Evolutionary conservation across 2,329 filamentous ascomycete genomes (phyloP), one percentile per base, ranked within the genome.

Genomic region (Knufia petricola): DNA sequence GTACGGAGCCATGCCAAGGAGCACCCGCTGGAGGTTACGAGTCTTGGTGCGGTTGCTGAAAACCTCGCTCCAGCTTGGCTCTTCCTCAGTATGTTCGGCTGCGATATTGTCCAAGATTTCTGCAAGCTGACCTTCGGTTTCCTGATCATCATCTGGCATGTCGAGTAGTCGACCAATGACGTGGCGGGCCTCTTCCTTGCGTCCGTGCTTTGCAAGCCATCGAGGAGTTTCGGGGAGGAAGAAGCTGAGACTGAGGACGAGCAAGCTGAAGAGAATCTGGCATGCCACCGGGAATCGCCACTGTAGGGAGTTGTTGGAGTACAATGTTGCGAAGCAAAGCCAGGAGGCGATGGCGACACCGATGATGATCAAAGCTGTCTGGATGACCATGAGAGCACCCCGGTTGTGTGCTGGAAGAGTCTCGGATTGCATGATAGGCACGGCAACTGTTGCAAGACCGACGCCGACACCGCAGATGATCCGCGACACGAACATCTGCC

Each of bases 401-500:
- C 68, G 61, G 12, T 67, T 60, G 26, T 64, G 61, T 12, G 67
- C 65, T 1, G 69, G 68, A 15, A 63, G 64, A 60, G 68, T 70
- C 52, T 72, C 69, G 0, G 66, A 61, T 20, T 68, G 61, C 45
- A 66, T 69, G 44, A 70, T 70, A 1, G 68, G 68, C 19, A 69
- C 64, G 12, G 65, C 60, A 24, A 61, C 67, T 1, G 67, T 69
- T 26, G 28, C 46, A 7, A 41, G 19, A n/a, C 52, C 52, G 26
- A 44, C 45, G 3, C 71, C 72, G 2, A 73, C 45, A 1, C 71
- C 71, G 4, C 66, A 66, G 17, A 74, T 63, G 19, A 73, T 63
- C 1, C 71, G 63, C 0, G 68, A 69, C 8, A 69, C 66, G 44
- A 71, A 68, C 61, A 73, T 63, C 40, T 71, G 65, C 15, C 65